Evolutionary conservation across 2,329 filamentous ascomycete genomes (phyloP).

Genomic region (Aspergillus phoenicis): DNA sequence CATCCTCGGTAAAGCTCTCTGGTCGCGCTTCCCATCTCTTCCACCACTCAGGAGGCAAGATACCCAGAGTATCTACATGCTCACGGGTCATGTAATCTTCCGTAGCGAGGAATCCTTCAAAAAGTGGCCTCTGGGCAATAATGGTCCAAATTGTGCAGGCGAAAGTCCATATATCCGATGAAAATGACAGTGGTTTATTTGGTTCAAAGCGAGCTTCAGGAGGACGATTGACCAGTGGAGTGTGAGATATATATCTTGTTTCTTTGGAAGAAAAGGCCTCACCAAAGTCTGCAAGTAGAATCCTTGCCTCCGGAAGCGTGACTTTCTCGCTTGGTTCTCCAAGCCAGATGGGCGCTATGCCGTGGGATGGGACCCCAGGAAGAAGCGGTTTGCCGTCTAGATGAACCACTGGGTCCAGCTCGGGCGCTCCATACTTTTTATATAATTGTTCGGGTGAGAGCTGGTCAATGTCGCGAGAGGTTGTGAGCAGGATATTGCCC

Average conservation of each 20-base stretch:
- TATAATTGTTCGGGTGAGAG: slow-evolving; percentile 25
- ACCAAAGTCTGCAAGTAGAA: slow-evolving; percentile 41
- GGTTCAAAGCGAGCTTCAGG: slow-evolving; percentile 44
- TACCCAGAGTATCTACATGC: slow-evolving; percentile 37
- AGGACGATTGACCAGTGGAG: slow-evolving; percentile 14
- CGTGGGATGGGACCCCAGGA: slow-evolving; percentile 34
- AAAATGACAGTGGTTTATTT: slow-evolving; percentile 34
- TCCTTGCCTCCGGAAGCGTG: slow-evolving; percentile 29
- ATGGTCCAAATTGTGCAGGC: slow-evolving; percentile 42
- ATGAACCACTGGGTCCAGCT: slow-evolving; percentile 22
- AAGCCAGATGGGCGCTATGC: slow-evolving; percentile 38
- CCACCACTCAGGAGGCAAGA: slow-evolving; percentile 34
- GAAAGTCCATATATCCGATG: slow-evolving; percentile 47
- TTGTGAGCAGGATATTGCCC: slow-evolving; percentile 39
- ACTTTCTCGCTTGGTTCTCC: slow-evolving; percentile 37
- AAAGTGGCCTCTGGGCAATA: slow-evolving; percentile 34
- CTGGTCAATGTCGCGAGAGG: slow-evolving; percentile 20
- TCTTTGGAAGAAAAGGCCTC: slow-evolving; percentile 32
- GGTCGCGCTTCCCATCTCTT: slow-evolving; percentile 28
- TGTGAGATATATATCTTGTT: too few species aligned
- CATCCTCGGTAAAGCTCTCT: slow-evolving; percentile 30
- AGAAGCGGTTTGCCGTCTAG: slow-evolving; percentile 28
- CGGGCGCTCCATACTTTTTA: slow-evolving; percentile 24
- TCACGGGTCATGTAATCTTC: slow-evolving; percentile 35
- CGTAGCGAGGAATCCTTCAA: slow-evolving; percentile 31